Conservation (phyloP, 495 filamentous ascomycete genomes). For the Ramalina intermedia region DNA sequence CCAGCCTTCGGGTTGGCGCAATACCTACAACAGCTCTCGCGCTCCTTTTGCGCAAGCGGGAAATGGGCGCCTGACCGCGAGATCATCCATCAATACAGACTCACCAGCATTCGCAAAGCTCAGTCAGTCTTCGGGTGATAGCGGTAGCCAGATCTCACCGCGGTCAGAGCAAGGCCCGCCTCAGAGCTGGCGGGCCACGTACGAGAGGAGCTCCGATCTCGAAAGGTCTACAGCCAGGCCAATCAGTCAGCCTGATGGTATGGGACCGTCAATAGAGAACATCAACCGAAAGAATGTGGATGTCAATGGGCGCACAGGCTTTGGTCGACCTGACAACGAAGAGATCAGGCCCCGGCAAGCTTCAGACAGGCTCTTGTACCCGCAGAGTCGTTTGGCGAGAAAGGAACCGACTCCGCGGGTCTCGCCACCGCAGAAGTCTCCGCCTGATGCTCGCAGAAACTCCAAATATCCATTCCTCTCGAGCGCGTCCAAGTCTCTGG, state of each 20-base stretch:
- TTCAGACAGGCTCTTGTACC: constrained; percentile 2
- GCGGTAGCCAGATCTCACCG: constrained; percentile 4
- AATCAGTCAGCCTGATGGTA: constrained; percentile 9
- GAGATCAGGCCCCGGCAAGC: neutral
- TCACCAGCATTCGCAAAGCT: constrained; percentile 23
- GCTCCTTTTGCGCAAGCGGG: too few relatives aligned
- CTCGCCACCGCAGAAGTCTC: neutral
- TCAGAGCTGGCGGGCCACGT: neutral
- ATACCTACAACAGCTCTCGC: too few relatives aligned
- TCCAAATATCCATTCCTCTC: constrained; percentile 9
- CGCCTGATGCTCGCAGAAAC: constrained; percentile 3
- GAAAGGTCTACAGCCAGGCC: constrained; percentile 1
- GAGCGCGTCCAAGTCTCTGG: neutral
- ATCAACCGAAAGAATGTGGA: constrained; percentile 1
- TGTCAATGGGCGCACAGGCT: neutral
- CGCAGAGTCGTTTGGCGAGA: constrained; percentile 4
- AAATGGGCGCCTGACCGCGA: constrained; percentile 7
- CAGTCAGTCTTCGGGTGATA: constrained; percentile 18
- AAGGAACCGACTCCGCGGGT: constrained; percentile 1
- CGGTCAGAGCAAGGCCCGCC: constrained; percentile 1
- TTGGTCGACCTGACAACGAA: neutral
- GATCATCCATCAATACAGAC: neutral
- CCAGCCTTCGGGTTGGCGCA: too few relatives aligned
- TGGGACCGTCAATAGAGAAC: neutral
- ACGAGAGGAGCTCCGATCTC: constrained; percentile 4